Conservation (phyloP, 164 flowering plant species). For the Aristolochia californica region DNA sequence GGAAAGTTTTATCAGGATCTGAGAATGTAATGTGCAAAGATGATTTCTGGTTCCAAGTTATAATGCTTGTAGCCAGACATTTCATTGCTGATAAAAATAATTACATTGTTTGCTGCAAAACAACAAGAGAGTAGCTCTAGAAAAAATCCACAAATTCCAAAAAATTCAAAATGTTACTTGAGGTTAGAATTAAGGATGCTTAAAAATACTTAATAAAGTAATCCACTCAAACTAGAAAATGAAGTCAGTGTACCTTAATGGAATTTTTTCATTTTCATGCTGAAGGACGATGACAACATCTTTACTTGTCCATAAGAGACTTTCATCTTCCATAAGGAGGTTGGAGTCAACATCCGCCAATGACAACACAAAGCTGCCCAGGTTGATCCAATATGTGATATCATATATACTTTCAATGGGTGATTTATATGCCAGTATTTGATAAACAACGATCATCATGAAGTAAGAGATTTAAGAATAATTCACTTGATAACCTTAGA, state of each 20-base stretch:
- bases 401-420: too few species aligned
- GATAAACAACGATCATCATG: too few species aligned
- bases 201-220: too few species aligned
- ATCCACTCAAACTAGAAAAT: neutral
- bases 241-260: slow-evolving; percentile 47
- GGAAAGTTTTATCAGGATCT: too few species aligned
- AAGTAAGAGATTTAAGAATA: too few species aligned
- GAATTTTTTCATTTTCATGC: slow-evolving; percentile 82
- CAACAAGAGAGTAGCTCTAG: neutral
- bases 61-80: too few species aligned
- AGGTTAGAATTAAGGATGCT: too few species aligned
- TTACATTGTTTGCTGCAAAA: neutral
- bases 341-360: slow-evolving; percentile 78
- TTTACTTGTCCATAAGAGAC: slow-evolving; percentile 90
- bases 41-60: too few species aligned
- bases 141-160: neutral
- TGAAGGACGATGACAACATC: slow-evolving; percentile 95
- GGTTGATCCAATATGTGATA: neutral
- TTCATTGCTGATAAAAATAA: too few species aligned
- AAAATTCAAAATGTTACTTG: neutral
- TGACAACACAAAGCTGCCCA: slow-evolving; percentile 80
- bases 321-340: slow-evolving; percentile 97
- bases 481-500: too few species aligned
- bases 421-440: too few species aligned
- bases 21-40: too few species aligned